phyloP scores from a whole-genome alignment of 805 yeast genomes.

The Spathaspora boniae region DNA sequence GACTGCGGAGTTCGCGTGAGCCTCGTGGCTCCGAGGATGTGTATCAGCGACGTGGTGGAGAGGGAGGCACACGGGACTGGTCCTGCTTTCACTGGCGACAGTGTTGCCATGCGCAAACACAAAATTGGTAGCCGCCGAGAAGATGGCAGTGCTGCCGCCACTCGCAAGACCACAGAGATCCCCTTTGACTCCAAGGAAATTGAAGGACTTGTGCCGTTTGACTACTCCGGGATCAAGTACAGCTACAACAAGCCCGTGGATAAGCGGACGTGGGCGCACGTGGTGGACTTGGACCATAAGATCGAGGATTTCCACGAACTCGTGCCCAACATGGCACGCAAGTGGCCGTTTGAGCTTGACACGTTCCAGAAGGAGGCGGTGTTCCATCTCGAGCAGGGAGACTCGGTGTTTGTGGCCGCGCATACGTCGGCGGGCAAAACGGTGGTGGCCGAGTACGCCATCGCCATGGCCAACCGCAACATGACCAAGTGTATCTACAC shows the following conservation, averaged over 20 bases:
- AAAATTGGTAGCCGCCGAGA: background rate
- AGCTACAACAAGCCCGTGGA: constrained; percentile 22
- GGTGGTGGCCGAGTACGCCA: constrained; percentile 97
- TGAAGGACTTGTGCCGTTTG: constrained; percentile 40
- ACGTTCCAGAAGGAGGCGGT: constrained; percentile 96
- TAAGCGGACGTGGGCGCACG: constrained; percentile 87
- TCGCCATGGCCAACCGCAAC: constrained; percentile 92
- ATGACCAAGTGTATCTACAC: constrained; percentile 97
- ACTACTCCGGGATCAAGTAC: constrained; percentile 23
- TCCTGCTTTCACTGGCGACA: too few relatives aligned
- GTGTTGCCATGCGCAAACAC: too few relatives aligned
- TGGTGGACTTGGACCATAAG: constrained; percentile 80
- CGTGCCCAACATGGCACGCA: constrained; percentile 89
- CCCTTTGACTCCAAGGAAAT: constrained; percentile 43
- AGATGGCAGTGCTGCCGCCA: background rate
- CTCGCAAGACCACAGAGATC: constrained; percentile 4
- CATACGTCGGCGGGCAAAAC: constrained; percentile 99
- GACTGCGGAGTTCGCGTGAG: background rate
- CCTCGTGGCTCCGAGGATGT: too few relatives aligned
- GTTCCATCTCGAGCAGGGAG: constrained; percentile 94
- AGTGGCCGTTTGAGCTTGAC: constrained; percentile 94
- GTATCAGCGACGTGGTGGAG: background rate
- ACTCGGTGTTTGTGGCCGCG: constrained; percentile 97
- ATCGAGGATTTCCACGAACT: constrained; percentile 82
- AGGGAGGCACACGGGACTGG: background rate